Evolutionary conservation across 176 grass and related monocot species (phyloP).

Genomic region (Aegilops longissima): DNA sequence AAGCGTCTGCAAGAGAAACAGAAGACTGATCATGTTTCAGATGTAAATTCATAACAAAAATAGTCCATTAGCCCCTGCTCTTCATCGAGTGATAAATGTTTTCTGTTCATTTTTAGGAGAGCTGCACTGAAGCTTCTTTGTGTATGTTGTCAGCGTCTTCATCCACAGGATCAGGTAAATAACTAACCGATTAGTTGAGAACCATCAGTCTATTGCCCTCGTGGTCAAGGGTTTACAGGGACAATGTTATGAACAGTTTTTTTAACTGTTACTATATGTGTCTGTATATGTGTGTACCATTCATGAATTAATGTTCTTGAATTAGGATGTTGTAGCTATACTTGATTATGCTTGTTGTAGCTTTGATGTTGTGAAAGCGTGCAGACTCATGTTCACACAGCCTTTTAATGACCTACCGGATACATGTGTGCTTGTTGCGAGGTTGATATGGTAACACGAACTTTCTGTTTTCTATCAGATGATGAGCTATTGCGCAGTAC

Average conservation of each 20-base stretch:
- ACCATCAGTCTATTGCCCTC: neutral
- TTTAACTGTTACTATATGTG: neutral
- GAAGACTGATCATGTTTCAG: constrained; percentile 28
- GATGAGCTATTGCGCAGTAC: constrained; percentile 39
- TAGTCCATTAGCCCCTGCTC: neutral
- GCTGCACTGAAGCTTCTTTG: constrained; percentile 25
- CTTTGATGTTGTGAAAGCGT: neutral
- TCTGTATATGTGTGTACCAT: neutral
- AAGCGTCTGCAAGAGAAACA: constrained; percentile 49
- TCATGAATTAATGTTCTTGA: neutral
- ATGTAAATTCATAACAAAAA: constrained; percentile 29
- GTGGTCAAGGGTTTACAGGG: neutral
- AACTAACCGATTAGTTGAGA: neutral
- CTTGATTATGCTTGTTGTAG: neutral
- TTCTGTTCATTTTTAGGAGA: constrained; percentile 32
- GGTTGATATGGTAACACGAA: constrained; percentile 2
- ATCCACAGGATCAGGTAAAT: constrained; percentile 42
- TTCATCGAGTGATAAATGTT: neutral
- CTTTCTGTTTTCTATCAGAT: constrained; percentile 34
- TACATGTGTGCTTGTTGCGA: neutral
- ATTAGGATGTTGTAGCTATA: neutral
- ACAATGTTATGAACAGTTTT: neutral
- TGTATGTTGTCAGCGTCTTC: constrained; percentile 4
- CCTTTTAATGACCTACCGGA: neutral
- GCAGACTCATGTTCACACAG: neutral